Percentiles rank a stretch among this genome's conserved stretches.
These are phyloP conservation scores for Xylaria polymorpha DNA, from an alignment of 2,329 filamentous ascomycete genomes.

Conservation along the genomic window DNA sequence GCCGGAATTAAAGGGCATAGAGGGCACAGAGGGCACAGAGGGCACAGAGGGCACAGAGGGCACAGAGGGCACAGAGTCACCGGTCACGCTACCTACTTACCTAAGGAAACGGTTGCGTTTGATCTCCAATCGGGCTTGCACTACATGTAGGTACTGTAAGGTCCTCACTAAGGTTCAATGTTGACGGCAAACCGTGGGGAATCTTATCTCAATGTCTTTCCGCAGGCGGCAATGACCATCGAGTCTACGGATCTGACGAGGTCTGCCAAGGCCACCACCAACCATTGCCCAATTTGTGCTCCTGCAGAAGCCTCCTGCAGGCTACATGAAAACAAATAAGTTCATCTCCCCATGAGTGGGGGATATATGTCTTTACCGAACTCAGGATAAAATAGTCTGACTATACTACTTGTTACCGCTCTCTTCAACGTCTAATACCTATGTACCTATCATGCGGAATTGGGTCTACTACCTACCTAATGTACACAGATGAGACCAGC, in stretches of 20 bases:
- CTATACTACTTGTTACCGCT: background rate
- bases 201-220: conserved; percentile 14
- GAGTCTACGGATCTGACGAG: conserved; percentile 12
- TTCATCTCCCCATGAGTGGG: background rate
- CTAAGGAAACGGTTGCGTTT: conserved; percentile 26
- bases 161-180: no score
- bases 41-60: no score
- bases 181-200: conserved; percentile 21
- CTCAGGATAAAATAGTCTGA: background rate
- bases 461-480: background rate
- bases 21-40: no score
- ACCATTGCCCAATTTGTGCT: conserved; percentile 30
- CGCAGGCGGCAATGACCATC: background rate
- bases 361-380: background rate
- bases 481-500: background rate
- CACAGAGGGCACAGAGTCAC: conserved; percentile 23
- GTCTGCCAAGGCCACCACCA: conserved; percentile 23
- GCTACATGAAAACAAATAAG: conserved; percentile 28
- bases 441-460: conserved; percentile 2
- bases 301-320: conserved; percentile 40
- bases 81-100: background rate
- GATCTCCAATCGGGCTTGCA: conserved; percentile 33
- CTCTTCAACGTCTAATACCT: background rate
- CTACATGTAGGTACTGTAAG: background rate
- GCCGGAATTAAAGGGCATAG: conserved; percentile 33